Conservation (phyloP, 768 basidiomycete species). For the Clitopilus passeckerianus region DNA sequence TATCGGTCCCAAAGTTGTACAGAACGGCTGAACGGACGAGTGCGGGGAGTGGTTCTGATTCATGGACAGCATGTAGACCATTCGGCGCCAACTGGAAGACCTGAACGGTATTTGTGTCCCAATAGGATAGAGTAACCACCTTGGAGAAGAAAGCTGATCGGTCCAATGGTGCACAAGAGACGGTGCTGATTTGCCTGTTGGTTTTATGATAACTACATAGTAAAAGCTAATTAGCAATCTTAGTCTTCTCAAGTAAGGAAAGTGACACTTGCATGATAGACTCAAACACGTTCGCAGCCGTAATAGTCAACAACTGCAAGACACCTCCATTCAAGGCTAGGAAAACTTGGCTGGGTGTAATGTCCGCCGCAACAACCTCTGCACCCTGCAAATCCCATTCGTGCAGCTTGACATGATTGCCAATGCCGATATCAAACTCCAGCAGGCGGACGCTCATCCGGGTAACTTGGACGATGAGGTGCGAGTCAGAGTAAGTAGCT, state of each 20-base stretch:
- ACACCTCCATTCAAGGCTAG: constrained; percentile 53
- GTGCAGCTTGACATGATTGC: constrained; percentile 34
- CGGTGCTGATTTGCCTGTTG: constrained; percentile 57
- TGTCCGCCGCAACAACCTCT: constrained; percentile 62
- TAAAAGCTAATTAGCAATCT: background rate
- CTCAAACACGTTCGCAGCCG: constrained; percentile 30
- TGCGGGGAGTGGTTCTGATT: constrained; percentile 31
- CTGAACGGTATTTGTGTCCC: constrained; percentile 63
- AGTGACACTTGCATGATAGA: constrained; percentile 22
- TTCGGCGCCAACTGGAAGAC: constrained; percentile 35
- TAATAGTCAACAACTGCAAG: constrained; percentile 46
- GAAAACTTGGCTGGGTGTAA: constrained; percentile 65
- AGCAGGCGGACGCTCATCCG: constrained; percentile 48
- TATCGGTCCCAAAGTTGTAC: constrained; percentile 54
- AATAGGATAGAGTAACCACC: constrained; percentile 65
- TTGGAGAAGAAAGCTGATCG: constrained; percentile 37
- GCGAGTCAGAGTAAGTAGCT: constrained; percentile 36
- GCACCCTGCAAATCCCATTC: constrained; percentile 28
- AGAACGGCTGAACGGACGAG: constrained; percentile 43
- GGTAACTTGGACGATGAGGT: constrained; percentile 73
- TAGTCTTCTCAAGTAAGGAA: background rate
- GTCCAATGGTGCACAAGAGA: constrained; percentile 61
- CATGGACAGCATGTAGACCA: constrained; percentile 25
- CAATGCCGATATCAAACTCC: constrained; percentile 43
- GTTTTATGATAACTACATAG: constrained; percentile 7